phyloP scores from a whole-genome alignment of 2,329 filamentous ascomycete species.

The Fusarium camptoceras region DNA sequence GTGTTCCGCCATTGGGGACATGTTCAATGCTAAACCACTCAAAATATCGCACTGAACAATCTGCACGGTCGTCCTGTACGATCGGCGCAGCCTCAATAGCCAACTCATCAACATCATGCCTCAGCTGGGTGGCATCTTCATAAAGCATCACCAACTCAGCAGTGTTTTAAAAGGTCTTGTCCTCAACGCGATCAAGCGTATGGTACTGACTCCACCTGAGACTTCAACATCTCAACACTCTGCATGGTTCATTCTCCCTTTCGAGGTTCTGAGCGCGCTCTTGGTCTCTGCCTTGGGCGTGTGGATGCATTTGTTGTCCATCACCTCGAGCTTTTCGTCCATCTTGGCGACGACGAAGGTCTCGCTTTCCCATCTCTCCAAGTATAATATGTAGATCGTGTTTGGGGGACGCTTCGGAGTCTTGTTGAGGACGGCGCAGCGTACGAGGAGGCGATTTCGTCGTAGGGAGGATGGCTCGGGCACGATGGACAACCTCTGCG shows the following conservation, averaged over 20 bases:
- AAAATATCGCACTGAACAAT: slow-evolving; percentile 5
- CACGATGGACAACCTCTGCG: background rate
- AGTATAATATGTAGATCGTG: background rate
- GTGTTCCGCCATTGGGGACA: background rate
- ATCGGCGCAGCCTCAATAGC: background rate
- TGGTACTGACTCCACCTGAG: background rate
- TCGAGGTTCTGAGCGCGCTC: background rate
- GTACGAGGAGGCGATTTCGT: background rate
- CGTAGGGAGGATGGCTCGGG: background rate
- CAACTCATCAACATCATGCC: background rate
- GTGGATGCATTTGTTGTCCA: background rate
- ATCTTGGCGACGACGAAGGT: background rate
- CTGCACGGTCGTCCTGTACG: background rate
- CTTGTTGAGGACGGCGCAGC: background rate
- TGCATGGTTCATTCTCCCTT: background rate
- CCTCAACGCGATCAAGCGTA: background rate
- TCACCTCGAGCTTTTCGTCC: background rate
- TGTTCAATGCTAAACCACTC: background rate
- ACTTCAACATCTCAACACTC: background rate
- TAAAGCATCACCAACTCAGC: background rate
- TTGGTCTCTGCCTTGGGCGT: background rate
- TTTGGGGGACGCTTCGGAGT: background rate
- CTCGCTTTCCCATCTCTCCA: background rate
- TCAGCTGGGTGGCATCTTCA: background rate
- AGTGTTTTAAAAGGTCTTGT: background rate